These are phyloP conservation scores for Pholiota conissans DNA, from an alignment of 768 basidiomycete genomes.

Conservation along the genomic window DNA sequence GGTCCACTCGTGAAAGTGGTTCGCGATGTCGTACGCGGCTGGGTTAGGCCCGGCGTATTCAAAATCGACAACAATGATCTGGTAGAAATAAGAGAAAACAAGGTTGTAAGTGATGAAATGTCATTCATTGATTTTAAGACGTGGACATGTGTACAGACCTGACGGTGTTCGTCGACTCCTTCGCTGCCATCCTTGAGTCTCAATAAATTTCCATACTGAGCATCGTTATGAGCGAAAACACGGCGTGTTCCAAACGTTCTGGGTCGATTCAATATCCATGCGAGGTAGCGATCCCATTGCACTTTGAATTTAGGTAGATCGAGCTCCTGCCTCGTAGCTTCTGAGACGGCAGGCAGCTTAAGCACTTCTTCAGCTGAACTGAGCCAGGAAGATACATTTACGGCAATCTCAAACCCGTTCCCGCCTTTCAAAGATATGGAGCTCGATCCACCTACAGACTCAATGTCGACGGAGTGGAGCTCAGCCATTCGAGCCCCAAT, in stretches of 20 bases:
- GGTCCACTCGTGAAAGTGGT: slow-evolving; percentile 98
- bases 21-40: slow-evolving; percentile 93
- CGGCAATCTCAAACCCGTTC: slow-evolving; percentile 56
- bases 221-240: slow-evolving; percentile 91
- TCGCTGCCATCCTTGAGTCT: slow-evolving; percentile 58
- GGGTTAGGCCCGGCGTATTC: slow-evolving; percentile 95
- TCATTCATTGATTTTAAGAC: background rate
- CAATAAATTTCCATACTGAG: slow-evolving; percentile 93
- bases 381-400: slow-evolving; percentile 75
- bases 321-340: slow-evolving; percentile 48
- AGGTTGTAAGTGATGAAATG: slow-evolving; percentile 1
- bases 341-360: slow-evolving; percentile 50
- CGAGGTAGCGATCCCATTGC: slow-evolving; percentile 69
- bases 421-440: slow-evolving; percentile 38
- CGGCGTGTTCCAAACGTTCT: slow-evolving; percentile 58
- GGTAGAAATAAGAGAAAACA: background rate
- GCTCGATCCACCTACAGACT: slow-evolving; percentile 53
- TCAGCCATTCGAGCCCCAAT: slow-evolving; percentile 96
- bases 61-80: slow-evolving; percentile 97
- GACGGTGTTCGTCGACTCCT: slow-evolving; percentile 70
- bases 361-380: slow-evolving; percentile 73
- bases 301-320: slow-evolving; percentile 63
- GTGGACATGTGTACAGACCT: slow-evolving; percentile 44
- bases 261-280: slow-evolving; percentile 68
- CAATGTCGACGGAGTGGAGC: slow-evolving; percentile 88